Conservation (phyloP, 2,329 filamentous ascomycete genomes). For the Talaromyces sp. region DNA sequence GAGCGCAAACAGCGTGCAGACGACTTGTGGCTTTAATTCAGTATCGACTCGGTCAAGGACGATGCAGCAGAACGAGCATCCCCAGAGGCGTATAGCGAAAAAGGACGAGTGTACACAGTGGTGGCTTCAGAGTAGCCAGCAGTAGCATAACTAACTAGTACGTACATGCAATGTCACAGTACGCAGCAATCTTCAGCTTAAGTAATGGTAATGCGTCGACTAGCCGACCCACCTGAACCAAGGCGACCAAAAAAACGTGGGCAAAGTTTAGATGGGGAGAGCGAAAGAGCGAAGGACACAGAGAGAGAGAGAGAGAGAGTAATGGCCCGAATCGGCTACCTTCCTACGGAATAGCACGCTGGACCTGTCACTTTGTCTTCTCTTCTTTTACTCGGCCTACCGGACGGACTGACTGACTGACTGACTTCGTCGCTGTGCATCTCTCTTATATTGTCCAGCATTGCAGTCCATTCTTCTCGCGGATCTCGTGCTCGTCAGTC, state of each 20-base stretch:
- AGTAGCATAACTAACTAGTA: neutral
- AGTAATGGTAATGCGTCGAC: neutral
- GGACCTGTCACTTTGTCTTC: neutral
- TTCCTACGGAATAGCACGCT: no score
- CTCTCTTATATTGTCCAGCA: neutral
- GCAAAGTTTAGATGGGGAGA: conserved; percentile 11
- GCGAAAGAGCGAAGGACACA: no score
- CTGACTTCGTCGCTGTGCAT: neutral
- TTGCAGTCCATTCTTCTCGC: neutral
- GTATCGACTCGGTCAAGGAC: no score
- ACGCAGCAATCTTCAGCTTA: conserved; percentile 1
- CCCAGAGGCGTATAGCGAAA: neutral
- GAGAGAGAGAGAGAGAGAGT: no score
- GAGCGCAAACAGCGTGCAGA: no score
- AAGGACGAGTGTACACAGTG: neutral
- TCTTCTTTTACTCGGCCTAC: neutral
- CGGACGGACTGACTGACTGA: no score
- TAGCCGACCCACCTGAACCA: neutral
- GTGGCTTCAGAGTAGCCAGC: neutral
- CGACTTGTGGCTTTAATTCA: no score
- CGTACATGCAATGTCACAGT: no score
- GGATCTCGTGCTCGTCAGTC: neutral
- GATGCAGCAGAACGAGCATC: no score
- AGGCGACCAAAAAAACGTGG: conserved; percentile 14
- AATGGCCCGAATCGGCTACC: conserved; percentile 14